Evolutionary conservation across 2,329 filamentous ascomycete genomes (phyloP), one percentile per base, ranked within the genome.

Genomic region (Drechslerella stenobrocha): DNA sequence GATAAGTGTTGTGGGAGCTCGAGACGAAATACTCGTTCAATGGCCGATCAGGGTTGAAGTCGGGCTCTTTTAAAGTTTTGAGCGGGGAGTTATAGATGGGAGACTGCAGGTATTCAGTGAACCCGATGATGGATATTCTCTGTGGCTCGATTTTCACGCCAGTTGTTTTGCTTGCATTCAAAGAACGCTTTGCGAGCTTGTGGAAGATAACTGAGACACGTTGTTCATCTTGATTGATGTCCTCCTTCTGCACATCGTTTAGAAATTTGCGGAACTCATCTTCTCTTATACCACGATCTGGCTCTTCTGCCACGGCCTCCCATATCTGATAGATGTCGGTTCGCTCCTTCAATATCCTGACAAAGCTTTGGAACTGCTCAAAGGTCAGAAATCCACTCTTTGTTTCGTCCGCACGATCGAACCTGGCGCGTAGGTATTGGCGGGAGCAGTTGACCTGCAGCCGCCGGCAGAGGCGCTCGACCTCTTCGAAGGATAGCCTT

Each of bases 1-100:
- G 85, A 74, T 98, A 98, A 0, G 93, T 98, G 77, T 98, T 98
- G 80, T 98, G 93, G 1, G 93, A 97, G 79, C 91, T 96, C 0
- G 92, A 97, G 71, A 98, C 93, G 79, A 90, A 96, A 77, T 98
- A 98, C 75, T 97, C 92, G 75, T 95, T 96, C 75, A 97, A 80
- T 0, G 93, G 93, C 22, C 88, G 84, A 74, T 95, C 85, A 56
- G 96, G 83, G 3, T 42, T 55, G 9, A 82, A 77, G n/a, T 83
- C 82, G 67, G 82, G 81, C 40, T 82, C n/a, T n/a, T n/a, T n/a
- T n/a, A n/a, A 11, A 18, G 20, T n/a, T 28, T 51, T 81, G 24
- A 82, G 78, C 1, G 88, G 81, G 1, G 84, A 81, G 74, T 95
- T 95, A 72, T 85, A 82, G 44, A 83, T 82, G 0, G 89, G 56